These are phyloP conservation scores for Xylaria curta DNA, from an alignment of 495 filamentous ascomycete genomes.

Conservation along the genomic window DNA sequence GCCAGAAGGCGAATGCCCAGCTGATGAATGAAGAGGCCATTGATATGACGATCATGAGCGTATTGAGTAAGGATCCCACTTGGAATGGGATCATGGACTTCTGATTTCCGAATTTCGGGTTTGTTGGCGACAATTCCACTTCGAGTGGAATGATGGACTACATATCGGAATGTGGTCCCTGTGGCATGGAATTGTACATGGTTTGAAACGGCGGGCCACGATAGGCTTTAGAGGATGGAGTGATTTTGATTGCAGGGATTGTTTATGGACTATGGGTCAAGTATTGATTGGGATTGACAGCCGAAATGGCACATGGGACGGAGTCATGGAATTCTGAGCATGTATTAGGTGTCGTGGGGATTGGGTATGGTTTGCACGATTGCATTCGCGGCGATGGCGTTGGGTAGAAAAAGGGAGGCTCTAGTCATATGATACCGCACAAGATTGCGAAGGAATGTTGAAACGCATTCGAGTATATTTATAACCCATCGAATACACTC, in stretches of 20 bases:
- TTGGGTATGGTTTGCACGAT: slow-evolving; percentile 6
- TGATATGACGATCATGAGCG: slow-evolving; percentile 66
- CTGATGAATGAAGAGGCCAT: slow-evolving; percentile 70
- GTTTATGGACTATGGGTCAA: neutral
- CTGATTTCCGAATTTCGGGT: slow-evolving; percentile 19
- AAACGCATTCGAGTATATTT: slow-evolving; percentile 27
- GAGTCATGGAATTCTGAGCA: neutral
- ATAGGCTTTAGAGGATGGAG: neutral
- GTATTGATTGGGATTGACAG: neutral
- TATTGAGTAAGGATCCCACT: slow-evolving; percentile 42
- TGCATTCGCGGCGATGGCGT: slow-evolving; percentile 13
- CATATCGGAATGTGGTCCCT: neutral
- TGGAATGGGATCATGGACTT: slow-evolving; percentile 49
- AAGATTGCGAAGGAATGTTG: slow-evolving; percentile 12
- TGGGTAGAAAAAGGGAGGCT: slow-evolving; percentile 15
- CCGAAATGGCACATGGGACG: slow-evolving; percentile 13
- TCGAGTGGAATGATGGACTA: neutral
- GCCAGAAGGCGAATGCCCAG: slow-evolving; percentile 69
- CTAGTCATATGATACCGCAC: slow-evolving; percentile 3
- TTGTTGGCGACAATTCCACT: neutral
- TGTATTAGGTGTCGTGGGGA: slow-evolving; percentile 5
- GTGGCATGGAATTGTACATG: neutral
- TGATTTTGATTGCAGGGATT: slow-evolving; percentile 8
- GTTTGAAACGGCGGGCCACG: neutral
- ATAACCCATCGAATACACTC: slow-evolving; percentile 17